Base-by-base conservation (phyloP, 192 early-diverging fungal species). In the Dispira simplex region DNA sequence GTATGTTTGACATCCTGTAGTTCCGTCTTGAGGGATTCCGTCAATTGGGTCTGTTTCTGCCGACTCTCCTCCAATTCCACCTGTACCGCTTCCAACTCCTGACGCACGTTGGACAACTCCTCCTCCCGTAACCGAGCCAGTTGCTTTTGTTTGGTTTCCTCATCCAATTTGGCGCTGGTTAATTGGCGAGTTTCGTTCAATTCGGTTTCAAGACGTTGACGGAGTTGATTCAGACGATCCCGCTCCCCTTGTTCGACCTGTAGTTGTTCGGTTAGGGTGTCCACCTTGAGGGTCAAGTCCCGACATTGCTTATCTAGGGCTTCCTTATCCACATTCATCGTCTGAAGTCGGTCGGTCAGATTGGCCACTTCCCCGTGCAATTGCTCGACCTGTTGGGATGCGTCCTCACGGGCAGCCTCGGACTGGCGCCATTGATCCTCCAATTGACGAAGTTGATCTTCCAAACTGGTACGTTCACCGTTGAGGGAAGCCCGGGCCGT, bases 91-190 rank as follows among this genome's bases (percentile, higher is more conserved):
- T 27, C 54, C 48, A 85, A 78, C 68, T 83, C 75, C 16, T 67
- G 68, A 43, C 78, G 77, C 32, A 85, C 72, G 46, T 67, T 66
- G 1, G 71, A 63, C 63, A 85, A 63, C 67, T 83, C 83, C 23
- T 67, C 70, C 67, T 85, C 83, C 21, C 81, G 81, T 68, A 81
- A 67, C 20, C 77, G 71, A 13, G 78, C 75, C 28, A 83, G 69
- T 67, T 85, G 80, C 0, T 70, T 69, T 60, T 82, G 75, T 48
- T 77, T 77, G 44, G 82, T 77, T 65, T 80, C 75, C 51, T 81
- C 77, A 46, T 83, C 83, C 52, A 73, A 76, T 69, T 79, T 80
- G 59, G 79, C 80, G 63, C 80, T 80, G n/a, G 82, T 69, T 9
- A 75, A 57, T 28, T 64, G 66, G 14, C 73, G 80, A 12, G 78